phyloP scores from a whole-genome alignment of 2,329 filamentous ascomycete genomes.

The Kalmusia sp. region DNA sequence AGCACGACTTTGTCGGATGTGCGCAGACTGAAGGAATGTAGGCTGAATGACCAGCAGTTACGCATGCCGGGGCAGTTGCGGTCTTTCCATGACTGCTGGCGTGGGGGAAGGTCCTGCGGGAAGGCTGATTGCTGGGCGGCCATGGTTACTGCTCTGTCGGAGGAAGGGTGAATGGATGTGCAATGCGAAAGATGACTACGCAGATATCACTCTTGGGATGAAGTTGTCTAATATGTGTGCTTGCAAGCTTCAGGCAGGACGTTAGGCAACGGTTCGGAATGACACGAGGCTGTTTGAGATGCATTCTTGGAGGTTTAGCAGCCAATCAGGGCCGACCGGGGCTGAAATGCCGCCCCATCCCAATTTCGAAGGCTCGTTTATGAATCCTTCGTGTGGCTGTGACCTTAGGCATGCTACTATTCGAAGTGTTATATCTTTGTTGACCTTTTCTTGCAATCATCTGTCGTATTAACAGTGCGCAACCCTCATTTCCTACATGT shows the following conservation, averaged over 20 bases:
- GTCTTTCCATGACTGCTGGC: slow-evolving; percentile 50
- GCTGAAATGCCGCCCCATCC: neutral
- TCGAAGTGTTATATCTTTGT: too few species aligned
- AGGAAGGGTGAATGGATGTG: too few species aligned
- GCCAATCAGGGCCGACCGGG: neutral
- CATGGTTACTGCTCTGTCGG: too few species aligned
- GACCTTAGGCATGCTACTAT: too few species aligned
- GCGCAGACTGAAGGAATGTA: slow-evolving; percentile 53
- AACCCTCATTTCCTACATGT: too few species aligned
- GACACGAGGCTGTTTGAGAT: neutral
- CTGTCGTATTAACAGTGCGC: too few species aligned
- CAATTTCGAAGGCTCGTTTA: neutral
- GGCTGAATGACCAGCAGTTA: slow-evolving; percentile 55
- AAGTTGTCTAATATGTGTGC: too few species aligned
- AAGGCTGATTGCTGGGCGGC: slow-evolving; percentile 1
- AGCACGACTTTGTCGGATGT: slow-evolving; percentile 55
- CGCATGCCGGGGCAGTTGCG: slow-evolving; percentile 49
- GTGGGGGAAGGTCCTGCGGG: slow-evolving; percentile 13
- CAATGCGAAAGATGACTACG: too few species aligned
- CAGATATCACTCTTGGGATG: too few species aligned
- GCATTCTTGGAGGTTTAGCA: neutral
- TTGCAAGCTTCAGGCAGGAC: too few species aligned
- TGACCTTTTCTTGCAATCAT: too few species aligned
- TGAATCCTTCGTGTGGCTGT: neutral
- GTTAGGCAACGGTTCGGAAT: neutral